phyloP scores from a whole-genome alignment of 2,329 filamentous ascomycete genomes.

The Teratosphaeria nubilosa region DNA sequence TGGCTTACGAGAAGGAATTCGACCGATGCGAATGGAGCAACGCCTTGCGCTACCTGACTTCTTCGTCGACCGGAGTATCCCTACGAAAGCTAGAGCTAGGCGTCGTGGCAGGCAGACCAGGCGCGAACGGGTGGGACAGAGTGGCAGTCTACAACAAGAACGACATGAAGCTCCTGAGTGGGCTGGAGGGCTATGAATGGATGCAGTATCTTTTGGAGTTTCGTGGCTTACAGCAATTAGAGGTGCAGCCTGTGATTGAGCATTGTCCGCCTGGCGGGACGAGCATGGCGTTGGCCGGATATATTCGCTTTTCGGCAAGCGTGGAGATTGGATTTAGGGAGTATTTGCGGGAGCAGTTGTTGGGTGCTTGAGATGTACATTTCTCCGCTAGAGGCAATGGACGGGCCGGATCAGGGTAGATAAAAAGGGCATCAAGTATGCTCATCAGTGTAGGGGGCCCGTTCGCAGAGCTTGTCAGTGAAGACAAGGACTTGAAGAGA shows the following conservation, averaged over 20 bases:
- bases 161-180: slow-evolving; percentile 37
- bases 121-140: slow-evolving; percentile 38
- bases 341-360: slow-evolving; percentile 34
- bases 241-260: slow-evolving; percentile 45
- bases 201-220: slow-evolving; percentile 45
- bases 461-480: not conserved
- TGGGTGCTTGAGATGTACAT: not conserved
- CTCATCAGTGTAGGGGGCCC: too few species aligned
- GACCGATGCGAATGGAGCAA: slow-evolving; percentile 46
- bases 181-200: slow-evolving; percentile 47
- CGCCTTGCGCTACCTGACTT: slow-evolving; percentile 41
- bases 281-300: slow-evolving; percentile 47
- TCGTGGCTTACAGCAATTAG: slow-evolving; percentile 39
- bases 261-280: slow-evolving; percentile 42
- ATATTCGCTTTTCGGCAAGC: slow-evolving; percentile 50
- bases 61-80: slow-evolving; percentile 15
- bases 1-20: slow-evolving; percentile 45
- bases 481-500: too few species aligned
- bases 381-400: not conserved
- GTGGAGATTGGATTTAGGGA: slow-evolving; percentile 47
- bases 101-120: slow-evolving; percentile 46
- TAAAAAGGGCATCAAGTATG: not conserved
- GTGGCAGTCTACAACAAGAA: slow-evolving; percentile 36
- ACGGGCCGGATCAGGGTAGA: not conserved
- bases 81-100: slow-evolving; percentile 37